A percentile compares a stretch with the other conserved stretches of the same genome.
These are phyloP conservation scores for Trichoderma cornu-damae DNA, from an alignment of 2,329 filamentous ascomycete genomes.

Conservation along the genomic window DNA sequence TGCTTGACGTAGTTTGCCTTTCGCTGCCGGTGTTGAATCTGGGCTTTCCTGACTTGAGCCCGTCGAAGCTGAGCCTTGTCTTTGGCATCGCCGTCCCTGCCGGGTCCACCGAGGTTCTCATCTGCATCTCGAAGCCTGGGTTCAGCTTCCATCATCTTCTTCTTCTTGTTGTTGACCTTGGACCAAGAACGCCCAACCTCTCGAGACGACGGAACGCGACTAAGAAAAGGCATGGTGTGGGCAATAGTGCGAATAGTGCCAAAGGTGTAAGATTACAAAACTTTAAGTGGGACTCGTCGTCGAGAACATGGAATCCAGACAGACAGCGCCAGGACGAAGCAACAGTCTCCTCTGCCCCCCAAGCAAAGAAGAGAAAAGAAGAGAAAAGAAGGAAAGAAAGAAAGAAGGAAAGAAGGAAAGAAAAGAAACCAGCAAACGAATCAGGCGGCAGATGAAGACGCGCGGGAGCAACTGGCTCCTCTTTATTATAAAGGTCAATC, in stretches of 20 bases:
- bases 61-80: conserved; percentile 45
- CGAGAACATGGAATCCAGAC: conserved; percentile 8
- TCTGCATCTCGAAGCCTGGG: neutral
- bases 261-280: conserved; percentile 10
- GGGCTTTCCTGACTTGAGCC: conserved; percentile 49
- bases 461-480: neutral
- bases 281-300: conserved; percentile 10
- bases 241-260: neutral
- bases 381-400: too few species aligned
- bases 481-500: neutral
- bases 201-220: conserved; percentile 5
- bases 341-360: too few species aligned
- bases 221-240: conserved; percentile 11
- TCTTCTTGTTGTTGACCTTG: conserved; percentile 17
- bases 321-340: too few species aligned
- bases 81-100: conserved; percentile 23
- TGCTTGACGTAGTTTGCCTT: conserved; percentile 52
- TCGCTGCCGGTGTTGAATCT: conserved; percentile 52
- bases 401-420: too few species aligned
- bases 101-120: neutral
- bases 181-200: neutral
- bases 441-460: neutral
- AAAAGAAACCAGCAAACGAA: neutral
- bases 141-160: conserved; percentile 17
- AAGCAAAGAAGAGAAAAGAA: too few species aligned